Evolutionary conservation across 495 filamentous ascomycete species (phyloP).

Genomic region (Cercophora sp.): DNA sequence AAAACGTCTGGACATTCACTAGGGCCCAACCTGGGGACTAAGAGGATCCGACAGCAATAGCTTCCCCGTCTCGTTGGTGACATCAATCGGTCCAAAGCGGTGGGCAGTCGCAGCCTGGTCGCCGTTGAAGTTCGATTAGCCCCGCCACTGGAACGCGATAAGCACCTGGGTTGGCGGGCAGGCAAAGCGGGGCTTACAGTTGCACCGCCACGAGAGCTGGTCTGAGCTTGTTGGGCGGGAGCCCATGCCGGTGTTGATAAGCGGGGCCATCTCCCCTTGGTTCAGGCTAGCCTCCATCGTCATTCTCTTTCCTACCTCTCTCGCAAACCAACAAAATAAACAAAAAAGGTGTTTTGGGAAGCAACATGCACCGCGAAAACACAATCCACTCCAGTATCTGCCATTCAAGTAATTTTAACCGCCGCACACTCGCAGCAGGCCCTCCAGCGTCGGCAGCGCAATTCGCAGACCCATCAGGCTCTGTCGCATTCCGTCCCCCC

Average conservation of each 20-base stretch:
- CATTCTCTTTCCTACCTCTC: constrained; percentile 15
- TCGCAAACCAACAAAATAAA: constrained; percentile 8
- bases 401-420: constrained; percentile 25
- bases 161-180: no score
- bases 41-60: not conserved
- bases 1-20: no score
- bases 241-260: constrained; percentile 3
- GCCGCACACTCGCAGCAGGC: constrained; percentile 5
- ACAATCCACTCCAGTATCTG: constrained; percentile 20
- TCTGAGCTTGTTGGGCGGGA: no score
- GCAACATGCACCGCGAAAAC: constrained; percentile 27
- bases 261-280: not conserved
- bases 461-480: constrained; percentile 15
- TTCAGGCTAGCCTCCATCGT: constrained; percentile 11
- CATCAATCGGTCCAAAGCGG: not conserved
- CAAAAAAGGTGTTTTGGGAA: constrained; percentile 12
- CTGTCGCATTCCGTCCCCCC: constrained; percentile 13
- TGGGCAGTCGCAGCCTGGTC: not conserved
- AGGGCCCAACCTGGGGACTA: not conserved
- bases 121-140: no score
- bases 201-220: no score
- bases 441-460: not conserved
- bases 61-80: not conserved
- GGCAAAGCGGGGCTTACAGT: no score
- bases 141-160: not conserved